Evolutionary conservation across 495 filamentous ascomycete species (phyloP).

Genomic region (Penicillium riverlandense): DNA sequence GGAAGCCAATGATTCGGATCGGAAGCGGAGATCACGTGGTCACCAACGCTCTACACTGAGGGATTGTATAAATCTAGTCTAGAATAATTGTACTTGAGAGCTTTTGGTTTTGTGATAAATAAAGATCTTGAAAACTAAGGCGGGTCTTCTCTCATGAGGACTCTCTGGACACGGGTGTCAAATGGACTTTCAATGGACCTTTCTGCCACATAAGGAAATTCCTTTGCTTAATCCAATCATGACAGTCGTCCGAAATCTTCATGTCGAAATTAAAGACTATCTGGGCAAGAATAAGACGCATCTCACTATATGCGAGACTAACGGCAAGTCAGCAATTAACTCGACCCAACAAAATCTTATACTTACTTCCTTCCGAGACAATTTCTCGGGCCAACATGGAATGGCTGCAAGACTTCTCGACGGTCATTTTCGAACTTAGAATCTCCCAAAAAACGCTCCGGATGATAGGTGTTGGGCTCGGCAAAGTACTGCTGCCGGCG

Average conservation of each 20-base stretch:
- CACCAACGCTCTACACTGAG: too few species aligned
- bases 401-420: constrained; percentile 44
- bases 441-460: constrained; percentile 42
- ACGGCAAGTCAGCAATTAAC: background rate
- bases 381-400: constrained; percentile 49
- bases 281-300: constrained; percentile 29
- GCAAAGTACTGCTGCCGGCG: constrained; percentile 38
- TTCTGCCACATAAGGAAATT: constrained; percentile 28
- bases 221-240: constrained; percentile 28
- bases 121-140: too few species aligned
- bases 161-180: constrained; percentile 3
- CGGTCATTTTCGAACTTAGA: constrained; percentile 32
- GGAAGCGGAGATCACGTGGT: too few species aligned
- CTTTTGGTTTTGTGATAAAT: too few species aligned
- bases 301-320: constrained; percentile 36
- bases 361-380: constrained; percentile 55
- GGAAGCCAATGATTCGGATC: too few species aligned
- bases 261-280: constrained; percentile 39
- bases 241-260: constrained; percentile 17
- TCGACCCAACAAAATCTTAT: background rate
- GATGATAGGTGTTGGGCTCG: constrained; percentile 37
- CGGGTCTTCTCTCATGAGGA: too few species aligned
- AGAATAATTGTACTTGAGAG: too few species aligned
- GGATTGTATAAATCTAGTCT: too few species aligned
- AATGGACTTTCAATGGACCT: constrained; percentile 18